Conservation (phyloP, 768 basidiomycete species). For the Inosperma sp. region DNA sequence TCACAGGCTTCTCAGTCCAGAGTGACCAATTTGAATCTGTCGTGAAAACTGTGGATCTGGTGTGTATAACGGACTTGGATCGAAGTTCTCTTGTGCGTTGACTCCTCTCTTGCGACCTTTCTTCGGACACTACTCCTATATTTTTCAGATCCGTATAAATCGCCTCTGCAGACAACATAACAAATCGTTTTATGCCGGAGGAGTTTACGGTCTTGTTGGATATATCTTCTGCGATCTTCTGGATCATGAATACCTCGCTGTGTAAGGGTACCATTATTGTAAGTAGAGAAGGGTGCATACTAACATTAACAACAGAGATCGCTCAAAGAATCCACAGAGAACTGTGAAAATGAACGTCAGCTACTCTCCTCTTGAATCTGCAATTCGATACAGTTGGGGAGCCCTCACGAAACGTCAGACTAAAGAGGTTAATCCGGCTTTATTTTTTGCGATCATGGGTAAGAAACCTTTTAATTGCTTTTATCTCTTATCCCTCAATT, state of each 20-base stretch:
- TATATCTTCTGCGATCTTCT: conserved; percentile 95
- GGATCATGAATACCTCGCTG: conserved; percentile 77
- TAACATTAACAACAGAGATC: conserved; percentile 43
- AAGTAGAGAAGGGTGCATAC: neutral
- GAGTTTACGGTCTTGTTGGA: conserved; percentile 83
- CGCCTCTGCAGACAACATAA: conserved; percentile 66
- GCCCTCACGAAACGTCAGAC: conserved; percentile 68
- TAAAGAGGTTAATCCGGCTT: conserved; percentile 76
- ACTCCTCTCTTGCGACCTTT: conserved; percentile 10
- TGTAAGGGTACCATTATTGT: conserved; percentile 49
- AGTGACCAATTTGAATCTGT: conserved; percentile 53
- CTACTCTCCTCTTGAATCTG: conserved; percentile 61
- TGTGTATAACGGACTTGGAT: conserved; percentile 81
- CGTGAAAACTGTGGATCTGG: conserved; percentile 68
- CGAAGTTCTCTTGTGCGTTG: conserved; percentile 64
- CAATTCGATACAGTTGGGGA: conserved; percentile 67
- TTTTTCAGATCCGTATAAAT: conserved; percentile 67
- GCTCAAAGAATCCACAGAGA: conserved; percentile 58
- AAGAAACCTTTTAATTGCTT: conserved; percentile 7
- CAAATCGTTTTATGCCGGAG: conserved; percentile 89
- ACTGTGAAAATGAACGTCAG: conserved; percentile 53
- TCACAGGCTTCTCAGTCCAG: too few species aligned
- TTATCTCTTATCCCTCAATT: neutral
- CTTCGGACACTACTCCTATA: conserved; percentile 11
- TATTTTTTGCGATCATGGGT: conserved; percentile 74